phyloP scores from a whole-genome alignment of 2,329 filamentous ascomycete species.

The Hymenoscyphus fructigenus region DNA sequence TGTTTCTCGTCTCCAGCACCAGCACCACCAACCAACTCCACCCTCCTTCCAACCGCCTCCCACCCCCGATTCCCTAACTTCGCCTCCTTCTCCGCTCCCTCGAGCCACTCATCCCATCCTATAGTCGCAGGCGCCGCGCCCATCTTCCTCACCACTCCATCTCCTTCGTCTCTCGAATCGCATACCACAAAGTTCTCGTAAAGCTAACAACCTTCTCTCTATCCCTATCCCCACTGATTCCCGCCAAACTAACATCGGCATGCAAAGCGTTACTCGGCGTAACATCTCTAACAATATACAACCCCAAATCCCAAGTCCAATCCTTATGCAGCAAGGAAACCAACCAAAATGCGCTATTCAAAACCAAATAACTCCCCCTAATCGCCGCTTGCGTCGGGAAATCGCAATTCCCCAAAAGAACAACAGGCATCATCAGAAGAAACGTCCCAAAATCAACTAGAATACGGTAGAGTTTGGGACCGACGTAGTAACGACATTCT shows the following conservation, averaged over 20 bases:
- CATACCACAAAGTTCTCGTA: constrained; percentile 59
- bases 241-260: constrained; percentile 37
- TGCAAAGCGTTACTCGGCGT: constrained; percentile 42
- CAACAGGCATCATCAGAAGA: constrained; percentile 60
- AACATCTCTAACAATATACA: constrained; percentile 46
- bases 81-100: constrained; percentile 46
- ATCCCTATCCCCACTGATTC: constrained; percentile 33
- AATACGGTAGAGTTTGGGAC: constrained; percentile 45
- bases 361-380: constrained; percentile 54
- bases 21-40: neutral
- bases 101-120: constrained; percentile 55
- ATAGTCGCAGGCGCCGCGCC: constrained; percentile 52
- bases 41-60: constrained; percentile 25
- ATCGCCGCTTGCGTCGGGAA: constrained; percentile 60
- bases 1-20: neutral
- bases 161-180: constrained; percentile 53
- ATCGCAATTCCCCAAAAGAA: constrained; percentile 61
- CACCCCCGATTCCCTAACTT: constrained; percentile 38
- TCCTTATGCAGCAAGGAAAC: constrained; percentile 39
- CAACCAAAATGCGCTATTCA: constrained; percentile 60
- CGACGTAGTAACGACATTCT: constrained; percentile 56
- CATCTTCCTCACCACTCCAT: constrained; percentile 51
- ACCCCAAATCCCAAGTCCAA: constrained; percentile 57
- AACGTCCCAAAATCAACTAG: constrained; percentile 59
- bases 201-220: constrained; percentile 48